Evolutionary conservation across 495 filamentous ascomycete genomes (phyloP).

Genomic region (Aspergillus indologenus): DNA sequence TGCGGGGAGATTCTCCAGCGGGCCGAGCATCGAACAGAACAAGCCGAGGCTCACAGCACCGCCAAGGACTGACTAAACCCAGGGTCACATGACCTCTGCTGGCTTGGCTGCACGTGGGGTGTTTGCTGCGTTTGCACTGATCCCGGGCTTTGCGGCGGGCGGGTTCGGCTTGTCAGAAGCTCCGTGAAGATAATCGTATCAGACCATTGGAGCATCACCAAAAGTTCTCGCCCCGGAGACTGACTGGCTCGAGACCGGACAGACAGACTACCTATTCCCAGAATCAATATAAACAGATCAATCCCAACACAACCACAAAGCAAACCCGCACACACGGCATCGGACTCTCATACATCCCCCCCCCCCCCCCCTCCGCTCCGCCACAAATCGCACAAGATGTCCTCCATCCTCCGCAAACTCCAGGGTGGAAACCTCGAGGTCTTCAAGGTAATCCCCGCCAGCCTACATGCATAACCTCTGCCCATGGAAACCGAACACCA

Average conservation of each 20-base stretch:
- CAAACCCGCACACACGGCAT: not conserved
- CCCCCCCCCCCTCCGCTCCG: not conserved
- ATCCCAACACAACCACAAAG: not conserved
- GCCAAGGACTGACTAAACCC: not conserved
- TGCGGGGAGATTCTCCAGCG: slow-evolving; percentile 20
- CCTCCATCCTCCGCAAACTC: slow-evolving; percentile 42
- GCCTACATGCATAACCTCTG: too few relatives aligned
- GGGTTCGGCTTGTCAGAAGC: slow-evolving; percentile 11
- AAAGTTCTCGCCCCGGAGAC: slow-evolving; percentile 19
- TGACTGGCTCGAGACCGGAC: slow-evolving; percentile 5
- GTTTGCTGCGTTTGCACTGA: slow-evolving; percentile 22
- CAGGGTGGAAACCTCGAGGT: slow-evolving; percentile 90
- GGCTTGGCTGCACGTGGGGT: slow-evolving; percentile 14
- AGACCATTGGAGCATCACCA: slow-evolving; percentile 7
- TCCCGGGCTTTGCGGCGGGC: not conserved
- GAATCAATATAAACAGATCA: not conserved
- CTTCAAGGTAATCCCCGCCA: slow-evolving; percentile 72
- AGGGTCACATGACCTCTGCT: not conserved
- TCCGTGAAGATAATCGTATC: slow-evolving; percentile 18
- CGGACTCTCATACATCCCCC: not conserved
- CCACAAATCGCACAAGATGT: slow-evolving; percentile 30
- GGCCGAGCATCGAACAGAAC: slow-evolving; percentile 9
- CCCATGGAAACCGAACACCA: too few relatives aligned
- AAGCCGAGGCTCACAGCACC: slow-evolving; percentile 7
- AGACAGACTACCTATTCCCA: not conserved